Conservation (phyloP, 805 yeast genomes). For the Kodamaea kaohsiungensis region DNA sequence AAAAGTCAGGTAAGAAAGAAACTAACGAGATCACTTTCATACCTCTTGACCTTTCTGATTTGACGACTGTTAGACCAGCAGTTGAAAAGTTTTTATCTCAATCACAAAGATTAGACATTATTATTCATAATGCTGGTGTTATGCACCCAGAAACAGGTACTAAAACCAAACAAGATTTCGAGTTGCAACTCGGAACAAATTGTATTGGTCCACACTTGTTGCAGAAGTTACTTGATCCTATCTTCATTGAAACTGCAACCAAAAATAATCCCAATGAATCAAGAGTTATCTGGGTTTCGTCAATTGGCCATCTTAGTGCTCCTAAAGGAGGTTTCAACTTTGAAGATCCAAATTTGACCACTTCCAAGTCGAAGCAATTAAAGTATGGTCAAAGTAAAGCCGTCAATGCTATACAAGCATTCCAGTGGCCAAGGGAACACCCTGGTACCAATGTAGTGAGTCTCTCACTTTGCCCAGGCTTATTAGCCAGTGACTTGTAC, state of each 20-base stretch:
- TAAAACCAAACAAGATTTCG: slow-evolving; percentile 45
- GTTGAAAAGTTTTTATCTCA: slow-evolving; percentile 24
- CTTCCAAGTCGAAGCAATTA: slow-evolving; percentile 3
- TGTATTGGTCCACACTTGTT: slow-evolving; percentile 46
- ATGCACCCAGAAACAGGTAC: slow-evolving; percentile 39
- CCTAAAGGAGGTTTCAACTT: slow-evolving; percentile 35
- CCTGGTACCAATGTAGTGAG: slow-evolving; percentile 31
- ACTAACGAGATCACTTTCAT: slow-evolving; percentile 10
- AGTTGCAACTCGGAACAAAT: slow-evolving; percentile 48
- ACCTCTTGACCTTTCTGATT: slow-evolving; percentile 9
- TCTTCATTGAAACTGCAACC: slow-evolving; percentile 35
- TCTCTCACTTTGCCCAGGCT: slow-evolving; percentile 44
- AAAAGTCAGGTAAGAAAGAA: slow-evolving; percentile 15
- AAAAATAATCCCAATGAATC: slow-evolving; percentile 22
- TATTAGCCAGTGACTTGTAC: slow-evolving; percentile 33
- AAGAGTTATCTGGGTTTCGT: slow-evolving; percentile 48
- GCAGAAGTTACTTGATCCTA: slow-evolving; percentile 38
- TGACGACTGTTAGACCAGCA: slow-evolving; percentile 14
- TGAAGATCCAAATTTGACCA: slow-evolving; percentile 29
- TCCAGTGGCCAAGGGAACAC: slow-evolving; percentile 34
- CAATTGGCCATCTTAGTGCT: slow-evolving; percentile 33
- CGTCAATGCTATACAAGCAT: slow-evolving; percentile 34
- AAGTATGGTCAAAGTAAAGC: slow-evolving; percentile 49
- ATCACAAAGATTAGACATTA: slow-evolving; percentile 18
- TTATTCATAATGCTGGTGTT: slow-evolving; percentile 29